Base-by-base conservation (phyloP, 345 rosid species). In the Eucalyptus cladocalyx region DNA sequence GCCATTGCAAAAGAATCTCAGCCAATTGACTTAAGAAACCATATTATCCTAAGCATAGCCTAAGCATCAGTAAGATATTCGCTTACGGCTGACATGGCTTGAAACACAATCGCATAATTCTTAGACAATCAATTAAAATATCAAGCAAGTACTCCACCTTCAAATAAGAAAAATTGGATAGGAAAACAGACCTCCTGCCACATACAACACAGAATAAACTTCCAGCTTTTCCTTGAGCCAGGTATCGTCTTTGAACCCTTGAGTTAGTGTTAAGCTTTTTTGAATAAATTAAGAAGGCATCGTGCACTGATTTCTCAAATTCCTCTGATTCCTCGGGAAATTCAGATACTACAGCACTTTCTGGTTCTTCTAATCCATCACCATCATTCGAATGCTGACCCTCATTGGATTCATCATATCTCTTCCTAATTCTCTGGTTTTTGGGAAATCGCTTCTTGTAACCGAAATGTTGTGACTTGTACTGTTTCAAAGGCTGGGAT, bases 201-300 rank as follows among this genome's bases (percentile, higher is more conserved):
- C 97, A 95, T 18, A 94, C 95, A 62, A 95, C 91, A 94, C 97
- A 95, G 93, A 94, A 94, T 92, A 95, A 92, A 89, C 94, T 93
- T 90, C 97, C 96, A 88, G 95, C 95, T 90, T 94, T 91, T 91
- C 97, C 97, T 93, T 93, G 95, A 91, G 93, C 95, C 92, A 86
- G 90, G 94, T 94, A 95, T 91, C 96, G 95, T 91, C 93, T 93
- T 87, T 88, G 93, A 89, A 90, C 92, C 87, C 92, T 90, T 81
- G 92, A 89, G 91, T 88, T 90, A 89, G 91, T 89, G 87, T 94
- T 95, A 92, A 95, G 92, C 89, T 60, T 93, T 87, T 92, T 94
- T 26, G 95, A 93, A 88, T 89, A 94, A 90, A 65, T 88, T 87
- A 95, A 91, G 87, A 93, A 95, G 89, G 94, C 94, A 89, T 93